Conservation (phyloP, 306 rosid genomes). For the Malus domestica region DNA sequence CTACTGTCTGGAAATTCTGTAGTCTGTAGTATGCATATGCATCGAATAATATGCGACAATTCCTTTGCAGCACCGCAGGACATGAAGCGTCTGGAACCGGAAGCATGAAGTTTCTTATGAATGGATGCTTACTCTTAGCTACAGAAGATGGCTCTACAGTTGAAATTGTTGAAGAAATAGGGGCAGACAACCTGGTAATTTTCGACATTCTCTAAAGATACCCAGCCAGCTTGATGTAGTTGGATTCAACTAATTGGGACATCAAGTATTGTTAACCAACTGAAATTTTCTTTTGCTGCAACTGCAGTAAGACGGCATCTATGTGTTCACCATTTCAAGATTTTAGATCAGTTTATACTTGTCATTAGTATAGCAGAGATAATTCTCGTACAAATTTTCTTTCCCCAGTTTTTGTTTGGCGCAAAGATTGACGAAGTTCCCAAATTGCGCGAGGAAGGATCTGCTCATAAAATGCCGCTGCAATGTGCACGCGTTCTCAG, state of each 20-base stretch:
- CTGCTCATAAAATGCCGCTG: conserved; percentile 32
- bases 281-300: background rate
- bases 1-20: background rate
- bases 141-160: conserved; percentile 66
- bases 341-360: background rate
- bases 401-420: conserved; percentile 64
- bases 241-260: background rate
- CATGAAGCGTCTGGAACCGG: conserved; percentile 72
- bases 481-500: conserved; percentile 59
- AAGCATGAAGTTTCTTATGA: conserved; percentile 72
- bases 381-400: conserved; percentile 10
- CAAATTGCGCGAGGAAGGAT: conserved; percentile 39
- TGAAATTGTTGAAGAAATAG: conserved; percentile 70
- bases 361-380: background rate
- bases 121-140: conserved; percentile 65
- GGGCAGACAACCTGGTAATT: conserved; percentile 57
- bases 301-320: background rate
- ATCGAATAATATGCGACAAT: conserved; percentile 13
- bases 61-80: conserved; percentile 61
- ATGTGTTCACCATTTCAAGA: background rate
- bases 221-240: background rate
- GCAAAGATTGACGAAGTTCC: conserved; percentile 58
- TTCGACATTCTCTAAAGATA: background rate
- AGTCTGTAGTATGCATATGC: no score
- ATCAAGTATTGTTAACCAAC: background rate